phyloP scores from a whole-genome alignment of 192 early-diverging fungal species.

The Coemansia sp. region DNA sequence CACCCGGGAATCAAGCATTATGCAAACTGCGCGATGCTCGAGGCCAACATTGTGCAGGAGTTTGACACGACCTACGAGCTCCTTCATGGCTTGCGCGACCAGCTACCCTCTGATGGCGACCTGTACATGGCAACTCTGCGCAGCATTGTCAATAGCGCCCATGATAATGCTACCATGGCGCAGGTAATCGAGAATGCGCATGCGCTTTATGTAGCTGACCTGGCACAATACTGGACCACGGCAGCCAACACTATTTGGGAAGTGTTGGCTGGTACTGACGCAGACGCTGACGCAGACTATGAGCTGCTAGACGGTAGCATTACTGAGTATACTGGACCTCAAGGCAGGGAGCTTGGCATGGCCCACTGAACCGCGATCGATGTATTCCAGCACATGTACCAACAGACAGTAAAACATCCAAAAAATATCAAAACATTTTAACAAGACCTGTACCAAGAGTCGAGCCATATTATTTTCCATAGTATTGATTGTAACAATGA shows the following conservation, averaged over 20 bases:
- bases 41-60: conserved; percentile 44
- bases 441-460: no score
- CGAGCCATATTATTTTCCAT: no score
- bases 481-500: no score
- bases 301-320: conserved; percentile 2
- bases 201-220: conserved; percentile 13
- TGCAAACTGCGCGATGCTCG: conserved; percentile 39
- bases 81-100: conserved; percentile 32
- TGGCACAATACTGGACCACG: conserved; percentile 19
- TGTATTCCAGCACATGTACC: conserved; percentile 4
- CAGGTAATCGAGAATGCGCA: conserved; percentile 21
- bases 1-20: conserved; percentile 45
- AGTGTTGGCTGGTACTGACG: conserved; percentile 17
- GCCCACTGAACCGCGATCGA: neutral
- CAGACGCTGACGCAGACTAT: conserved; percentile 4
- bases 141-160: conserved; percentile 28
- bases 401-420: conserved; percentile 3
- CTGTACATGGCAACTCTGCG: conserved; percentile 43
- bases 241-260: conserved; percentile 38
- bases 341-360: conserved; percentile 4
- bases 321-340: conserved; percentile 7
- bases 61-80: conserved; percentile 31
- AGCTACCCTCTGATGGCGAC: conserved; percentile 35
- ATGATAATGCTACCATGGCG: conserved; percentile 18
- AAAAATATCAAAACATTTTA: neutral